Conservation (phyloP, 257 asterid genomes). For the Nicotiana attenuata region DNA sequence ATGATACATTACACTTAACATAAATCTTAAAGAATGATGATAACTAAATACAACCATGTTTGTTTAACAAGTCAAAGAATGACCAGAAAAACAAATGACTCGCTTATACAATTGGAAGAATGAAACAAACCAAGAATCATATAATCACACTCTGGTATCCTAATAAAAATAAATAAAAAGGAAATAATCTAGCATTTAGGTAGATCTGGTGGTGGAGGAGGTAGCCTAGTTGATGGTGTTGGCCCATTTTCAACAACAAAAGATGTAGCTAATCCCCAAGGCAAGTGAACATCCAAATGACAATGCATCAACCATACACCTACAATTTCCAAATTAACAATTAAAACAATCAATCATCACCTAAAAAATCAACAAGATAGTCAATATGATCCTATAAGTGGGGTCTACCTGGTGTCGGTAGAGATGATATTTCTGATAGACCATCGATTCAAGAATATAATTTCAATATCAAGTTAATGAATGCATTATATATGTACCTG, state of each 20-base stretch:
- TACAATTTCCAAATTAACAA: conserved; percentile 9
- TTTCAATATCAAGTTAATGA: too few species aligned
- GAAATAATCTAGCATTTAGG: conserved; percentile 25
- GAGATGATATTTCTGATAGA: too few species aligned
- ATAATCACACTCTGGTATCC: background rate
- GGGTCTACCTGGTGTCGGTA: too few species aligned
- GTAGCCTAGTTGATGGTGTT: conserved; percentile 27
- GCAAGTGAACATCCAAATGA: conserved; percentile 55
- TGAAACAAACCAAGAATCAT: background rate
- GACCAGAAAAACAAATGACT: background rate
- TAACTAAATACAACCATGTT: background rate
- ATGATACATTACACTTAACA: background rate
- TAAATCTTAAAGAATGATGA: background rate
- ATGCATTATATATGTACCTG: conserved; percentile 21
- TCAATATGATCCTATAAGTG: too few species aligned
- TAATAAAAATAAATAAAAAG: background rate
- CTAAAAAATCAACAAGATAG: too few species aligned
- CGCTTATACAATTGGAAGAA: background rate
- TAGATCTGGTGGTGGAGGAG: conserved; percentile 42
- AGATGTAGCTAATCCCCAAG: conserved; percentile 47
- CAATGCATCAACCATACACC: conserved; percentile 60
- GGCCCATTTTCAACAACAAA: conserved; percentile 42
- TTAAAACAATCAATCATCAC: background rate
- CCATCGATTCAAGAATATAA: too few species aligned
- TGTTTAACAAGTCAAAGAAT: conserved; percentile 7